Percentiles rank a stretch among this genome's conserved stretches.
Conservation (phyloP, 2,329 filamentous ascomycete species). For the Fusarium siculi region DNA sequence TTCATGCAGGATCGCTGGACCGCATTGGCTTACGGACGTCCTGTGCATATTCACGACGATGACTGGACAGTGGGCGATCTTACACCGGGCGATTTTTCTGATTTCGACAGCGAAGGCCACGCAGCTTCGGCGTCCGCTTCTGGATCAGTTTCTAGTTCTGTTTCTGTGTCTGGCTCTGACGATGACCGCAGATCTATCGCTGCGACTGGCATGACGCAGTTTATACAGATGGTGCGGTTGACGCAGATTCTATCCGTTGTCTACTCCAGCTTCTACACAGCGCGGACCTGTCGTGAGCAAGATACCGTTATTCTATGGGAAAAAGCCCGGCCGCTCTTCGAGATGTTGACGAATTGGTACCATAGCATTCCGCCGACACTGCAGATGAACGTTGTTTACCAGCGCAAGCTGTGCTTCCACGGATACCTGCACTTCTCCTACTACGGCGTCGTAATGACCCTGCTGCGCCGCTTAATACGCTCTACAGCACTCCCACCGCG, state of each 20-base stretch:
- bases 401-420: constrained; percentile 54
- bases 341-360: constrained; percentile 60
- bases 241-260: constrained; percentile 59
- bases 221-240: constrained; percentile 59
- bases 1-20: constrained; percentile 71
- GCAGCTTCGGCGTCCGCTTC: constrained; percentile 7
- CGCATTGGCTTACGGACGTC: constrained; percentile 44
- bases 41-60: constrained; percentile 46
- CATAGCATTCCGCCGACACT: constrained; percentile 55
- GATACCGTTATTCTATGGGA: constrained; percentile 53
- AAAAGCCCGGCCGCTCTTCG: constrained; percentile 59
- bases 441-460: constrained; percentile 57
- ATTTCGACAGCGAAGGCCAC: constrained; percentile 36
- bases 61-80: constrained; percentile 46
- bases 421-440: constrained; percentile 59
- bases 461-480: constrained; percentile 57
- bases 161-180: constrained; percentile 31
- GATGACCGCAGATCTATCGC: constrained; percentile 47
- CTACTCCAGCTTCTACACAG: constrained; percentile 57
- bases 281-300: constrained; percentile 43
- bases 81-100: constrained; percentile 48
- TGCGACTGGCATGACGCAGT: constrained; percentile 54
- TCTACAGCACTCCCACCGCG: constrained; percentile 47
- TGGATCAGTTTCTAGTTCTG: constrained; percentile 24
- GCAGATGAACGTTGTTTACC: constrained; percentile 55